A percentile compares a stretch with the other conserved stretches of the same genome.
phyloP scores from a whole-genome alignment of 164 flowering plant genomes.

The Tinospora cordifolia region DNA sequence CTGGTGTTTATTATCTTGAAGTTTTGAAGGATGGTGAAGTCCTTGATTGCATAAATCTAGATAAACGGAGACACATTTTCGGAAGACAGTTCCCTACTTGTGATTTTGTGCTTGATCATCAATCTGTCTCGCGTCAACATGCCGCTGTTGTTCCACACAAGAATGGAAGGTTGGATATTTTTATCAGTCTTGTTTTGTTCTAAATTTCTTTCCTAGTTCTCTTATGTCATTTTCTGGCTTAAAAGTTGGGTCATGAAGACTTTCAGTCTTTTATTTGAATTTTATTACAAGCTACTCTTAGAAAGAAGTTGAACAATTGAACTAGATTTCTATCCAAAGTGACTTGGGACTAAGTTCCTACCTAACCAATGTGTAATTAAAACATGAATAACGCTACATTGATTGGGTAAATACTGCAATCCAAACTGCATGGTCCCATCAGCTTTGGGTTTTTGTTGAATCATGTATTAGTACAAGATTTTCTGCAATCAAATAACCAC shows the following conservation, averaged over 20 bases:
- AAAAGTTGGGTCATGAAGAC: neutral
- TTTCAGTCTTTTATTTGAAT: neutral
- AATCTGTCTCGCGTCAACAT: constrained; percentile 95
- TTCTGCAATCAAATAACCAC: no score
- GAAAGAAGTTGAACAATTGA: neutral
- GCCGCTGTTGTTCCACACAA: constrained; percentile 95
- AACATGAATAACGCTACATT: no score
- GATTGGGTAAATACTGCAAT: no score
- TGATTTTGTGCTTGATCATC: constrained; percentile 97
- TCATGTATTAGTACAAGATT: no score
- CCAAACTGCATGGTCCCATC: no score
- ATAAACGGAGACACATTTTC: constrained; percentile 69
- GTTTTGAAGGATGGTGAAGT: constrained; percentile 85
- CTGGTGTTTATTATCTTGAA: constrained; percentile 82
- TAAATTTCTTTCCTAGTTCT: neutral
- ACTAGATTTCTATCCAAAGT: neutral
- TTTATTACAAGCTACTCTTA: neutral
- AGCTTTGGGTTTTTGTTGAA: no score
- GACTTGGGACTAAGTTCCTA: no score
- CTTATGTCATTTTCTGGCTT: neutral
- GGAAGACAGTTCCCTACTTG: constrained; percentile 84
- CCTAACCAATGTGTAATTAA: no score
- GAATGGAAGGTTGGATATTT: constrained; percentile 72
- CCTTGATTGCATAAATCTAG: constrained; percentile 58
- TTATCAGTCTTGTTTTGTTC: neutral